These are phyloP conservation scores for Calonectria ilicicola DNA, from an alignment of 2,329 filamentous ascomycete genomes.

Conservation along the genomic window DNA sequence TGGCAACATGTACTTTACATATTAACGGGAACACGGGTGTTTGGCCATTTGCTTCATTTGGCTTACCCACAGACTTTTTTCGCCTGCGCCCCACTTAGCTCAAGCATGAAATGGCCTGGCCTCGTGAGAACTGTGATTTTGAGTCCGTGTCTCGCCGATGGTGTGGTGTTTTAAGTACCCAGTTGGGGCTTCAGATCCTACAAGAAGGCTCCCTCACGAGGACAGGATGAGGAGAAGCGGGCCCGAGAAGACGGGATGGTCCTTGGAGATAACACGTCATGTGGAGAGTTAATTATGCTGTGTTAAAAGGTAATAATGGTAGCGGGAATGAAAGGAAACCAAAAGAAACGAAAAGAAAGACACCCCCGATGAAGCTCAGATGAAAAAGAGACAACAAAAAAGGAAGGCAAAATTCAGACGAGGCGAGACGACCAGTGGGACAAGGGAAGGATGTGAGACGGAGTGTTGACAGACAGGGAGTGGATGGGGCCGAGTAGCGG, in stretches of 20 bases:
- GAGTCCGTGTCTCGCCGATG: neutral
- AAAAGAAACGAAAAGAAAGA: neutral
- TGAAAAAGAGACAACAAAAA: neutral
- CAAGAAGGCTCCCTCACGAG: neutral
- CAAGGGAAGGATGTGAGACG: constrained; percentile 17
- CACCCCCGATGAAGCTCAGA: neutral
- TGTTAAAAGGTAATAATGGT: neutral
- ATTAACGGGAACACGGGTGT: neutral
- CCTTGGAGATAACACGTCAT: neutral
- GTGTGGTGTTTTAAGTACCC: neutral
- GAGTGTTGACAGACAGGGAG: constrained; percentile 35
- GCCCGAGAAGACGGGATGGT: constrained; percentile 13
- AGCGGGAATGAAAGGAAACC: neutral
- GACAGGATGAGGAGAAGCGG: neutral
- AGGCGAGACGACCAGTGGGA: neutral
- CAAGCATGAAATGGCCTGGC: neutral
- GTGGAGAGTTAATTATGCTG: constrained; percentile 1
- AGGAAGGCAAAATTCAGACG: neutral
- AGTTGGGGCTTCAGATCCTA: neutral
- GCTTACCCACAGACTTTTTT: neutral
- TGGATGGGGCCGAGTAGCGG: constrained; percentile 11
- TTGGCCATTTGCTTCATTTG: neutral
- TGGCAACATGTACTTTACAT: neutral
- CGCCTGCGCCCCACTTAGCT: neutral
- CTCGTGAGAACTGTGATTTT: neutral